Evolutionary conservation across 1,284 basidiomycete genomes (phyloP), one percentile per base, ranked within the genome.

Genomic region (Agaricales sp.): DNA sequence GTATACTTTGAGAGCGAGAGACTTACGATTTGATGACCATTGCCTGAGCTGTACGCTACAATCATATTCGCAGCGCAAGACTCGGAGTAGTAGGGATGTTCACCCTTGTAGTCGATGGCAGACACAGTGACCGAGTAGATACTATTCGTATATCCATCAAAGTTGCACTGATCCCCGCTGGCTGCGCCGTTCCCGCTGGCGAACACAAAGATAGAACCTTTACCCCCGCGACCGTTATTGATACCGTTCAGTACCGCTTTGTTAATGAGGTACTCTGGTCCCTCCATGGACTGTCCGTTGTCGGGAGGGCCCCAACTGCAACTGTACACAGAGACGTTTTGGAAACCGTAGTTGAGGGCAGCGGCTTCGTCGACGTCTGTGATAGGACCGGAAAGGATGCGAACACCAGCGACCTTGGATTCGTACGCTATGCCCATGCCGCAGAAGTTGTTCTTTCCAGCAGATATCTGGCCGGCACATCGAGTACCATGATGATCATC

Each of bases 241-340:
- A 97, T 81, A 16, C 96, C 96, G 59, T 99, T 97, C 19, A 98
- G 72, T 58, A 99, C 84, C 3, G 96, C 91, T 63, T 97, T 96
- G 63, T 90, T 79, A 59, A 99, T 96, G 44, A 99, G 72, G 56
- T 91, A 87, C 22, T 82, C 82, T 1, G 96, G 96, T 0, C 83
- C 92, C 62, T 99, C 96, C 94, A 99, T 98, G 14, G 89, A 86
- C 57, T 74, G 75, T 3, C 95, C 95, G 59, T 97, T 91, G 65
- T 99, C 96, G 0, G 95, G 89, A 4, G 96, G 96, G 12, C 96
- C 96, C 95, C 95, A 99, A 52, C 88, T 92, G 68, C 96, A 99
- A 51, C 88, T 92, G 71, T 87, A 99, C 57, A 95, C 93, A 45
- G 89, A 87, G 52, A 90, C 93, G 56, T 92, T 84, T 59, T 98